Evolutionary conservation across 2,329 filamentous ascomycete genomes (phyloP), one percentile per base, ranked within the genome.

Genomic region (Paraphoma sp.): DNA sequence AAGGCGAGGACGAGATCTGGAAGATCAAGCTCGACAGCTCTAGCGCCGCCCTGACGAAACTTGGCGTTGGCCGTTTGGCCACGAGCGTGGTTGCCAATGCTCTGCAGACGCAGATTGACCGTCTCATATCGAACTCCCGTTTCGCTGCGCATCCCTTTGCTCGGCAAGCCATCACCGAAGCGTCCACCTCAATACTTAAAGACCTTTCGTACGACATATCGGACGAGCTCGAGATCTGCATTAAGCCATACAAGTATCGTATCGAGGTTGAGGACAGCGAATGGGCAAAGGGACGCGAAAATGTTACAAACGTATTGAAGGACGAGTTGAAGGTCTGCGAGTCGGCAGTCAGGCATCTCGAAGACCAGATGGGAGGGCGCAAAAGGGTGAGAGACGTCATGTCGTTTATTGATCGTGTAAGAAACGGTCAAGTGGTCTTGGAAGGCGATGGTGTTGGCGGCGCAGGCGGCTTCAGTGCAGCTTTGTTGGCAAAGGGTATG

Each of bases 211-310:
- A 97, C 79, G 95, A 94, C 77, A 99, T 96, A 1, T 95, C 91
- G 61, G 96, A 99, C 70, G 95, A 98, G 78, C 91, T 99, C 1
- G 95, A 99, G 77, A 98, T 98, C 73, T 99, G 94, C 74, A 96
- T 99, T 78, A 99, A 99, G 77, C 95, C 96, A 0, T 99, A 94
- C 82, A 99, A 99, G 75, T 98, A 94, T 66, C 93, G 97, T 60
- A 96, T 99, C 56, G 95, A 99, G 68, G 88, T 99, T 44, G 92
- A 97, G 70, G 91, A 93, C 40, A 83, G 87, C 7, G 96, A 99
- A 75, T 99, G 95, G 95, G 77, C 83, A 3, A 87, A 90, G 58
- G 93, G 93, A 0, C 84, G 94, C 49, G 93, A 97, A 45, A 95
- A 96, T 66, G 89, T 94, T 1, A 85, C 87, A 40, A 84, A 82